Percentiles rank a stretch among this genome's conserved stretches.
phyloP scores from a whole-genome alignment of 2,329 filamentous ascomycete species.

The Colletotrichum zoysiae region DNA sequence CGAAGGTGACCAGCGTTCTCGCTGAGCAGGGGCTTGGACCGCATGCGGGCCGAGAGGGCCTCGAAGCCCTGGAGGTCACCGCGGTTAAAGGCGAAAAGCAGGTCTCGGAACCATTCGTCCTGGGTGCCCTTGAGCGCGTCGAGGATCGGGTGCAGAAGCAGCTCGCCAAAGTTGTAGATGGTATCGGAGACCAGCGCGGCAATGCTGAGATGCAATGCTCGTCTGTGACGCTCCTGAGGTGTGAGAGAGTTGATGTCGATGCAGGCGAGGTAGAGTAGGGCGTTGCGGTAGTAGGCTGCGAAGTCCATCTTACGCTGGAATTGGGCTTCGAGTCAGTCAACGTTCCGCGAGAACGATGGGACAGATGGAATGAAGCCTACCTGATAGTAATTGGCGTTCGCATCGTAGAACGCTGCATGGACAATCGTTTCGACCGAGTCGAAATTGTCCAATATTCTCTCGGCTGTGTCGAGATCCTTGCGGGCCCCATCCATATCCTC shows the following conservation, averaged over 20 bases:
- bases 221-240: slow-evolving; percentile 79
- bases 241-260: slow-evolving; percentile 84
- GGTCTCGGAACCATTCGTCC: slow-evolving; percentile 89
- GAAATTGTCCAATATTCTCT: slow-evolving; percentile 89
- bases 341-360: neutral
- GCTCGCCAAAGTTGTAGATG: slow-evolving; percentile 99
- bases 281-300: slow-evolving; percentile 96
- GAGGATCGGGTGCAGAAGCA: slow-evolving; percentile 96
- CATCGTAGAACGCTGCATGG: slow-evolving; percentile 95
- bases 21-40: slow-evolving; percentile 82
- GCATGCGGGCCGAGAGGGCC: slow-evolving; percentile 82
- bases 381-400: slow-evolving; percentile 95
- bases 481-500: slow-evolving; percentile 85
- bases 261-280: slow-evolving; percentile 96
- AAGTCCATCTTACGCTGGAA: slow-evolving; percentile 83
- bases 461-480: slow-evolving; percentile 87
- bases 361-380: slow-evolving; percentile 51
- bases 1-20: slow-evolving; percentile 87
- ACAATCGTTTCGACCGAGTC: slow-evolving; percentile 96
- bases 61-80: slow-evolving; percentile 93
- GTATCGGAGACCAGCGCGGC: slow-evolving; percentile 92
- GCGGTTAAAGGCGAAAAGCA: slow-evolving; percentile 98
- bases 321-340: slow-evolving; percentile 52
- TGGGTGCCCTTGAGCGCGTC: slow-evolving; percentile 80
- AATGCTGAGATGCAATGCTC: slow-evolving; percentile 93